Percentiles rank a stretch among this genome's conserved stretches.
Conservation (phyloP, 345 rosid genomes). For the Hibiscus syriacus region DNA sequence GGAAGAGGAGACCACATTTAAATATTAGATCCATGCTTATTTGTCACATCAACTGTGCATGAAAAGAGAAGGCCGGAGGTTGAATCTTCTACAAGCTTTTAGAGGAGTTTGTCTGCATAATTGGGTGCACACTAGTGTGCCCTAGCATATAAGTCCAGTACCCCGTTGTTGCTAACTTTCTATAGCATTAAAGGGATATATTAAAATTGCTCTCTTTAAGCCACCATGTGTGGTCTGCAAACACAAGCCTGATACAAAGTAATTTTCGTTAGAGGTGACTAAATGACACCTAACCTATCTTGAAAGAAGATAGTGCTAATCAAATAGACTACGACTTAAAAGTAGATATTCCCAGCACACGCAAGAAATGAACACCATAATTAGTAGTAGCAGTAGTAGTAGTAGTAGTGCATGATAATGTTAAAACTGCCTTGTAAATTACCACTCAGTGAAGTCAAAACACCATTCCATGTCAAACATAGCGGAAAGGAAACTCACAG, state of each 20-base stretch:
- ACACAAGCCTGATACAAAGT: neutral
- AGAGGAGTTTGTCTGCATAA: no score
- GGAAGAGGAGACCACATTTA: neutral
- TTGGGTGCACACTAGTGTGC: no score
- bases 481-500: slow-evolving; percentile 36
- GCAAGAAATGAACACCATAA: neutral
- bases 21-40: neutral
- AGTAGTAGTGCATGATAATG: neutral
- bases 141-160: no score
- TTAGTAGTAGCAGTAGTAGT: no score
- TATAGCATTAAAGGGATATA: neutral
- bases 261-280: neutral
- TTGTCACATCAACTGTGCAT: no score
- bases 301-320: neutral
- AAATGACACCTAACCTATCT: neutral
- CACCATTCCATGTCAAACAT: neutral
- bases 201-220: neutral
- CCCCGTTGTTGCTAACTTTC: no score
- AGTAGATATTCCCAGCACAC: neutral
- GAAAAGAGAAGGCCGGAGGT: no score
- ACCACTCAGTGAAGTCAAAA: neutral
- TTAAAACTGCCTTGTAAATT: neutral
- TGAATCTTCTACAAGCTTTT: no score
- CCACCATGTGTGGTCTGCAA: no score
- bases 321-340: no score